Evolutionary conservation across 139 green algal genomes (phyloP).

Genomic region (Tetraselmis striata): DNA sequence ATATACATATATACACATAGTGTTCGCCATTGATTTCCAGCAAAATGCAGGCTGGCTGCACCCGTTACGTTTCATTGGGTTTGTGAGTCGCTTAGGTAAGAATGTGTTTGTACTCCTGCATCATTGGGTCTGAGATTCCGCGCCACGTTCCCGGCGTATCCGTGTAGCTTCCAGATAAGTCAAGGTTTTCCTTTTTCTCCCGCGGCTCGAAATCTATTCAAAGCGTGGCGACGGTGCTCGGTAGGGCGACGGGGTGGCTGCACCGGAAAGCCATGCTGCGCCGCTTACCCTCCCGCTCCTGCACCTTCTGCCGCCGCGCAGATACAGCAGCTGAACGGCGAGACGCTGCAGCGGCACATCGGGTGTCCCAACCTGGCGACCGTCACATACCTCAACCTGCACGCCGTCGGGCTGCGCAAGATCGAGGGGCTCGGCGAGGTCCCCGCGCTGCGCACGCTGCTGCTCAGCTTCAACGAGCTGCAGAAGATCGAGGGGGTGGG

Average conservation of each 20-base stretch:
- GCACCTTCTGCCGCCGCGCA: conserved; percentile 5
- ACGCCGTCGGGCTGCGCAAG: conserved; percentile 35
- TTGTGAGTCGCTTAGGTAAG: background rate
- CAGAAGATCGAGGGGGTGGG: conserved; percentile 46
- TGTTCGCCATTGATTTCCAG: too few relatives aligned
- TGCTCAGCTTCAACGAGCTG: conserved; percentile 64
- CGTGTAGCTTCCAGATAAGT: too few relatives aligned
- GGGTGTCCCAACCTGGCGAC: conserved; percentile 4
- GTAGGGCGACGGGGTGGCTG: conserved; percentile 11
- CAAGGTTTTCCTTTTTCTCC: too few relatives aligned
- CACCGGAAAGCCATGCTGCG: background rate
- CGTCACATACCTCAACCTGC: conserved; percentile 46
- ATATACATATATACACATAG: too few relatives aligned
- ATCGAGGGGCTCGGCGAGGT: conserved; percentile 24
- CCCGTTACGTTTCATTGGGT: too few relatives aligned
- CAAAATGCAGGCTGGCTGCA: too few relatives aligned
- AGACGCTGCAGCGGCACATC: conserved; percentile 1
- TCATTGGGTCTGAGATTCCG: too few relatives aligned
- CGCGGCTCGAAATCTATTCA: too few relatives aligned
- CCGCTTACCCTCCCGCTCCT: background rate
- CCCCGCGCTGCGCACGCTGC: conserved; percentile 4
- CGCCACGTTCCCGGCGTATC: too few relatives aligned
- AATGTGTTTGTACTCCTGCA: too few relatives aligned
- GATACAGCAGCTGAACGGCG: background rate
- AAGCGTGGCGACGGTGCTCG: too few relatives aligned